These are phyloP conservation scores for Chaetomium olivaceum DNA, from an alignment of 2,329 filamentous ascomycete genomes.

Conservation along the genomic window DNA sequence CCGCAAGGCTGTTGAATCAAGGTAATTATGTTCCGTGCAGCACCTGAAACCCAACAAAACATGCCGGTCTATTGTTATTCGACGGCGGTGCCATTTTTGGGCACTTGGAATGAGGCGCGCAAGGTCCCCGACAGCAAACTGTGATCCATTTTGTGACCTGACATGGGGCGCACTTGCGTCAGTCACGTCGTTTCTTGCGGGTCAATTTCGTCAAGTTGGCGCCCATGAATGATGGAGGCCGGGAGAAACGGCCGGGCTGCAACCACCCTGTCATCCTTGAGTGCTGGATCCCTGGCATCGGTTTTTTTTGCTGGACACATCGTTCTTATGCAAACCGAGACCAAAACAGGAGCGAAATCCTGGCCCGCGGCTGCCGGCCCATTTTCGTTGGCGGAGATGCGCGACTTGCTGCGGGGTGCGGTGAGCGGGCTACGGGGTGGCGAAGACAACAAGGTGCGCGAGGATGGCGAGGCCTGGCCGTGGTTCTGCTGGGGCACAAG, in stretches of 20 bases:
- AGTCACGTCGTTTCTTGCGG: slow-evolving; percentile 9
- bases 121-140: background rate
- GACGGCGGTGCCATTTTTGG: background rate
- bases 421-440: slow-evolving; percentile 24
- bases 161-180: slow-evolving; percentile 10
- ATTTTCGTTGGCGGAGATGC: slow-evolving; percentile 13
- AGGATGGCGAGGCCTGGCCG: background rate
- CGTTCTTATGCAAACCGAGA: background rate
- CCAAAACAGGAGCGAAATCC: slow-evolving; percentile 5
- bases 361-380: background rate
- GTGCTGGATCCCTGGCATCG: background rate
- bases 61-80: background rate
- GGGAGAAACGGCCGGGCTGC: slow-evolving; percentile 15
- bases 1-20: background rate
- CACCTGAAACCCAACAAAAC: background rate
- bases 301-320: background rate
- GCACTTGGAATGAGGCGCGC: background rate
- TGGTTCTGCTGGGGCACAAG: slow-evolving; percentile 6
- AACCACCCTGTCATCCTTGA: background rate
- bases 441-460: slow-evolving; percentile 17
- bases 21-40: background rate
- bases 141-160: background rate
- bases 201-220: slow-evolving; percentile 11
- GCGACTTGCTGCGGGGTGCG: slow-evolving; percentile 28
- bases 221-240: background rate